A percentile compares a stretch with the other conserved stretches of the same genome.
phyloP scores from a whole-genome alignment of 1,284 basidiomycete genomes.

The Tylopilus orsonianus region DNA sequence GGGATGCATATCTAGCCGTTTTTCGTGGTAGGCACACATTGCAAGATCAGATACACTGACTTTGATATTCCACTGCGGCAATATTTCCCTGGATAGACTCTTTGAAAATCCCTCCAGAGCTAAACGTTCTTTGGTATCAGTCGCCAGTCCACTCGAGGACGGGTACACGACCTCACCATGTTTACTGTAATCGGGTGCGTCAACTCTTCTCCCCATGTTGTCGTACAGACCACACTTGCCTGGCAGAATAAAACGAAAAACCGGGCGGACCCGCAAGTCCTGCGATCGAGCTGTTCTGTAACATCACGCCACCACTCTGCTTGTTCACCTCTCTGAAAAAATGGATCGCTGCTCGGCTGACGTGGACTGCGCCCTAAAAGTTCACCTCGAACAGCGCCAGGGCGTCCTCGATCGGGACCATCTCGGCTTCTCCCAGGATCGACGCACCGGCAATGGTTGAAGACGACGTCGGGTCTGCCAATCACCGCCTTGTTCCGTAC shows the following conservation, averaged over 20 bases:
- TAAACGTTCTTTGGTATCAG: background rate
- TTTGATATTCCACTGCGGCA: background rate
- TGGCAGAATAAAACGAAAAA: constrained; percentile 10
- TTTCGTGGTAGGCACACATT: too few relatives aligned
- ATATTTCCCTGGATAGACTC: background rate
- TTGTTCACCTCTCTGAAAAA: constrained; percentile 25
- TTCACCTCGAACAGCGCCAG: constrained; percentile 23
- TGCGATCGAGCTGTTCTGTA: constrained; percentile 13
- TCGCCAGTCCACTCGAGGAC: too few relatives aligned
- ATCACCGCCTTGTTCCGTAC: constrained; percentile 5
- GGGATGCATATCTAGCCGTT: background rate
- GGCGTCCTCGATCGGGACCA: background rate
- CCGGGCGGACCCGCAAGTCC: constrained; percentile 7
- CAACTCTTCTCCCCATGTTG: background rate
- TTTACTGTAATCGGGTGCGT: constrained; percentile 2
- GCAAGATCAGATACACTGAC: background rate
- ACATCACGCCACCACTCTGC: constrained; percentile 6
- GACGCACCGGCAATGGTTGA: constrained; percentile 15
- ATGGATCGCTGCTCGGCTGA: constrained; percentile 14
- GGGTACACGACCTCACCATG: constrained; percentile 11
- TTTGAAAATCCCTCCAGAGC: constrained; percentile 1
- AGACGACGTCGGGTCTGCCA: constrained; percentile 17
- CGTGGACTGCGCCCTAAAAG: constrained; percentile 21
- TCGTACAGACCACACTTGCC: background rate
- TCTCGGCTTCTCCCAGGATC: constrained; percentile 16